A percentile compares a stretch with the other conserved stretches of the same genome.
These are phyloP conservation scores for Crithidia sp. DNA, from an alignment of 208 protist species.

Conservation along the genomic window DNA sequence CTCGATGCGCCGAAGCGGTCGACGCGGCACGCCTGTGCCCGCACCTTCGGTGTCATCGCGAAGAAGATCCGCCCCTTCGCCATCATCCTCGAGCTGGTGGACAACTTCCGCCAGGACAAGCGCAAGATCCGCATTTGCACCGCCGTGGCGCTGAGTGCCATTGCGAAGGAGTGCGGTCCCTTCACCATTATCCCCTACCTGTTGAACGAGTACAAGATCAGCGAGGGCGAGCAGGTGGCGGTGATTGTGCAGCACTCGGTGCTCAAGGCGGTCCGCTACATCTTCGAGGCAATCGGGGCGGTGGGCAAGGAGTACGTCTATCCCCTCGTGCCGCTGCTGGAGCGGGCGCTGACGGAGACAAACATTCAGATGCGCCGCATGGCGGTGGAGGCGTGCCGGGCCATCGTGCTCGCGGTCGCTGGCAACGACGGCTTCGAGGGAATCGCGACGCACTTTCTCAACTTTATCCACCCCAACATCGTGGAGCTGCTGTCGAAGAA, in stretches of 20 bases:
- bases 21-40: conserved; percentile 96
- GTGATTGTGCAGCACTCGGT: conserved; percentile 97
- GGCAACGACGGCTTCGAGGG: conserved; percentile 88
- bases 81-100: conserved; percentile 98
- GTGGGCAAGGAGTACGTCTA: conserved; percentile 99
- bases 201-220: conserved; percentile 99
- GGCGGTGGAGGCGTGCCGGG: conserved; percentile 97
- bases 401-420: conserved; percentile 91
- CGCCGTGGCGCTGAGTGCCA: conserved; percentile 99
- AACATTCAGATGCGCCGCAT: conserved; percentile 99
- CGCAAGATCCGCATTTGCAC: conserved; percentile 99
- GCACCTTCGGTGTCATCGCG: conserved; percentile 99
- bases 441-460: conserved; percentile 98
- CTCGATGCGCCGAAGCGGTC: conserved; percentile 98
- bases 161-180: conserved; percentile 98
- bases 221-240: conserved; percentile 96
- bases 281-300: conserved; percentile 99
- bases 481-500: conserved; percentile 98
- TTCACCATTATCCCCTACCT: conserved; percentile 99
- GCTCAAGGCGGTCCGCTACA: conserved; percentile 99
- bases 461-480: conserved; percentile 99
- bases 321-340: conserved; percentile 96
- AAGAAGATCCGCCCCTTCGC: conserved; percentile 99
- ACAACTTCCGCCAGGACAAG: conserved; percentile 99
- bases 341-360: conserved; percentile 99